Percentiles rank a stretch among this genome's conserved stretches.
Evolutionary conservation across 768 basidiomycete species (phyloP).

Genomic region (Kwoniella heveanensis): DNA sequence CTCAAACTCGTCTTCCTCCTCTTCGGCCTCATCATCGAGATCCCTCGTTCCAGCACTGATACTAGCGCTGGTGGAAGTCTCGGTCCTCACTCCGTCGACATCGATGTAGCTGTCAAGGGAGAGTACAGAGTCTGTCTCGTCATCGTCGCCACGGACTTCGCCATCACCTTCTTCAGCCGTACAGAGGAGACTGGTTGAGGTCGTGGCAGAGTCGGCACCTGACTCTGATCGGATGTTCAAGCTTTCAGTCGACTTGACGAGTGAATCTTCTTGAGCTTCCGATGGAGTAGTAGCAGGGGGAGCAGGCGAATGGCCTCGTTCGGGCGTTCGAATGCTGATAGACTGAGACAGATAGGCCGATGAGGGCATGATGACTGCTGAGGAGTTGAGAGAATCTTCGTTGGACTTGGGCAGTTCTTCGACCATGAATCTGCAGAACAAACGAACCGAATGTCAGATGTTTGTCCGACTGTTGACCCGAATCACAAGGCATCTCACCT

Average conservation of each 20-base stretch:
- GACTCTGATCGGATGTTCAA: neutral
- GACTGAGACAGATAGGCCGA: constrained; percentile 1
- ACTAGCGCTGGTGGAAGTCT: constrained; percentile 50
- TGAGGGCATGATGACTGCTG: constrained; percentile 50
- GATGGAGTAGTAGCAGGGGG: neutral
- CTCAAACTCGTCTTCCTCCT: constrained; percentile 38
- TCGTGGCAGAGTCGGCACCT: neutral
- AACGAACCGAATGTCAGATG: neutral
- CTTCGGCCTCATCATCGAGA: constrained; percentile 5
- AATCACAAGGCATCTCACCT: constrained; percentile 33
- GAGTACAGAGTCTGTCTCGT: constrained; percentile 24
- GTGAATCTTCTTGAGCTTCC: neutral
- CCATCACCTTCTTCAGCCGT: constrained; percentile 10
- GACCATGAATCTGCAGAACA: constrained; percentile 30
- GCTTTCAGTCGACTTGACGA: neutral
- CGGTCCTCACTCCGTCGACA: constrained; percentile 56
- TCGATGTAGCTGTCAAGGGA: constrained; percentile 32
- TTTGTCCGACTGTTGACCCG: neutral
- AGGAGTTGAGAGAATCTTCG: constrained; percentile 34
- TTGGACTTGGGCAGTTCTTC: constrained; percentile 27
- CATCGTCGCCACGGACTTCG: constrained; percentile 1
- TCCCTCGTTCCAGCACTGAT: constrained; percentile 2
- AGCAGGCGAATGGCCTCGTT: constrained; percentile 6
- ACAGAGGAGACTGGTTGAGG: neutral
- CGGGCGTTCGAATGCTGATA: constrained; percentile 7